Evolutionary conservation across 1,139 yeast species (phyloP).

Genomic region (Pichia sp.): DNA sequence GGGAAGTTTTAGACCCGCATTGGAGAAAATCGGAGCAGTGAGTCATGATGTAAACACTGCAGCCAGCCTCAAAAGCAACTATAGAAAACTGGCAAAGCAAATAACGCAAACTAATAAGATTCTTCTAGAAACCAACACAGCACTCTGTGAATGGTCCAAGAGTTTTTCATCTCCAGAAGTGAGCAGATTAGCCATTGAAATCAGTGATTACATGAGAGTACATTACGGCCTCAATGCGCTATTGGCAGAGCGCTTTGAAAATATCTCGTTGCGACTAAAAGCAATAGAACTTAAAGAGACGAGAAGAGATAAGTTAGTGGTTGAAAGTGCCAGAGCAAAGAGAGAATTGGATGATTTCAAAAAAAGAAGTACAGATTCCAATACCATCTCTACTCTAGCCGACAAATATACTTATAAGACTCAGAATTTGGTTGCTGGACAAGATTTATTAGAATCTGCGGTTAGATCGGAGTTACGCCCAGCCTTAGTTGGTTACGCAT

Average conservation of each 20-base stretch:
- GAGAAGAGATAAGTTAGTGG: conserved; percentile 4
- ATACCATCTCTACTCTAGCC: not conserved
- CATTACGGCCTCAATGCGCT: conserved; percentile 5
- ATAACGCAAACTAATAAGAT: conserved; percentile 1
- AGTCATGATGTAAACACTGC: conserved; percentile 6
- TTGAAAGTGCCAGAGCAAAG: conserved; percentile 2
- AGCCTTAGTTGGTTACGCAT: conserved; percentile 1
- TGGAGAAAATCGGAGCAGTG: conserved; percentile 15
- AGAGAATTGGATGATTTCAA: conserved; percentile 4
- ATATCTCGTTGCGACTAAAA: conserved; percentile 2
- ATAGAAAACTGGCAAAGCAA: conserved; percentile 2
- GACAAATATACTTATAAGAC: not conserved
- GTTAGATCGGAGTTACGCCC: conserved; percentile 8
- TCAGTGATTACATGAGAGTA: conserved; percentile 5
- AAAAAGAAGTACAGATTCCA: conserved; percentile 7
- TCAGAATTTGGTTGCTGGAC: conserved; percentile 2
- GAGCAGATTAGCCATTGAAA: conserved; percentile 4
- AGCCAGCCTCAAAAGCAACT: conserved; percentile 1
- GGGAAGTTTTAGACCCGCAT: conserved; percentile 4
- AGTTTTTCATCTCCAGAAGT: conserved; percentile 9
- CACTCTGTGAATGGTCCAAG: conserved; percentile 6
- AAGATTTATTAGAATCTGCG: conserved; percentile 5
- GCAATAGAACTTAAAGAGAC: conserved; percentile 1
- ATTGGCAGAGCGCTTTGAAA: conserved; percentile 4
- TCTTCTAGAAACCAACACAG: not conserved